phyloP scores from a whole-genome alignment of 2,329 filamentous ascomycete genomes.

The Penicillium polonicum region DNA sequence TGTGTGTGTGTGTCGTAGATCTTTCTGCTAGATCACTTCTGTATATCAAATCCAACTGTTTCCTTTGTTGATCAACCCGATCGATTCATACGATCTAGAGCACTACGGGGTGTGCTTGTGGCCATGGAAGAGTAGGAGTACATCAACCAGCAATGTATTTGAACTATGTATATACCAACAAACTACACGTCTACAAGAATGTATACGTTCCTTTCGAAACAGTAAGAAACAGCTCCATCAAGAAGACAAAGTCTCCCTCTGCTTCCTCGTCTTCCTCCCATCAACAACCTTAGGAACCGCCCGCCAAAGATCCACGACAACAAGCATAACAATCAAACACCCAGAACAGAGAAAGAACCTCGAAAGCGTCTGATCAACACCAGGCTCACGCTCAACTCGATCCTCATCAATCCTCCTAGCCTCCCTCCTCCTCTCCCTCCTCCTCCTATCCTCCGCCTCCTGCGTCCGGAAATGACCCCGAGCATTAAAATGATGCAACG shows the following conservation, averaged over 20 bases:
- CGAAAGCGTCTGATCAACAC: slow-evolving; percentile 19
- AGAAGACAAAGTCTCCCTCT: slow-evolving; percentile 1
- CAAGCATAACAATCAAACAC: slow-evolving; percentile 37
- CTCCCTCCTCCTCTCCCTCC: slow-evolving; percentile 47
- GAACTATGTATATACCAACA: neutral
- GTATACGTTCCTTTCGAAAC: neutral
- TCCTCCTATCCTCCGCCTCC: slow-evolving; percentile 57
- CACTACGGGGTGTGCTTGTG: neutral
- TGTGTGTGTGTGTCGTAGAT: slow-evolving; percentile 34
- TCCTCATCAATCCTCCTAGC: slow-evolving; percentile 31
- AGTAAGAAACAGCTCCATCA: neutral
- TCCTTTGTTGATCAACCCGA: slow-evolving; percentile 24
- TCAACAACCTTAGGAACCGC: neutral
- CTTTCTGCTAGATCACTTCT: slow-evolving; percentile 19
- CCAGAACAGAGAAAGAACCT: slow-evolving; percentile 42
- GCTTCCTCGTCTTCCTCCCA: slow-evolving; percentile 7
- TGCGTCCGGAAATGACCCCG: slow-evolving; percentile 72
- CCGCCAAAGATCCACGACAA: slow-evolving; percentile 14
- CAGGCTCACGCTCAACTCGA: slow-evolving; percentile 6
- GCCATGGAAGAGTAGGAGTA: neutral
- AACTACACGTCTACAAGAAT: neutral
- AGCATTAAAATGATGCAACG: slow-evolving; percentile 77
- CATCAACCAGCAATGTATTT: slow-evolving; percentile 3
- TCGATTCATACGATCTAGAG: neutral
- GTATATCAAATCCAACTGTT: slow-evolving; percentile 38